Percentiles rank a stretch among this genome's conserved stretches.
Conservation (phyloP, 352 stramenopile species). For the Phytophthora cryptogea region DNA sequence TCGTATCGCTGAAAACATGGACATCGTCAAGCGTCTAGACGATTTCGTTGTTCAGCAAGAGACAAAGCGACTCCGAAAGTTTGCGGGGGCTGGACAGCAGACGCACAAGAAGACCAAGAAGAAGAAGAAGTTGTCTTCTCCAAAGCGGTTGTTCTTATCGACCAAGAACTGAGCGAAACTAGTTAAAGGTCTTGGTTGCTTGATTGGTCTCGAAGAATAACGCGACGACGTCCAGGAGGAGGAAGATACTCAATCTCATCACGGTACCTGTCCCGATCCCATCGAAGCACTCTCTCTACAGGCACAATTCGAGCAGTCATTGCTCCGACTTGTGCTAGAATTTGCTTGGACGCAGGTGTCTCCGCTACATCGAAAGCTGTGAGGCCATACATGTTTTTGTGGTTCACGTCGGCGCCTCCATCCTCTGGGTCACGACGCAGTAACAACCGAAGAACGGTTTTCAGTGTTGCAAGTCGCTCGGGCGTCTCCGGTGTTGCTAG, state of each 20-base stretch:
- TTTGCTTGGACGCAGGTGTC: slow-evolving; percentile 41
- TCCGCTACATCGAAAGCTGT: slow-evolving; percentile 63
- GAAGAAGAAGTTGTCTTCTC: slow-evolving; percentile 30
- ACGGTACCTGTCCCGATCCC: slow-evolving; percentile 53
- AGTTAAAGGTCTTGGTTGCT: slow-evolving; percentile 13
- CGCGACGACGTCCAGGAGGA: slow-evolving; percentile 33
- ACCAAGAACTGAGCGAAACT: slow-evolving; percentile 36
- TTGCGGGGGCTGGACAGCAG: slow-evolving; percentile 19
- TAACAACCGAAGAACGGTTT: slow-evolving; percentile 33
- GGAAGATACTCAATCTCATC: slow-evolving; percentile 51
- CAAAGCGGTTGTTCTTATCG: slow-evolving; percentile 61
- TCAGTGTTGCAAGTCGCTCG: slow-evolving; percentile 20
- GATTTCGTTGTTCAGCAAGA: slow-evolving; percentile 44
- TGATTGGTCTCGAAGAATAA: slow-evolving; percentile 32
- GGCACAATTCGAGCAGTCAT: slow-evolving; percentile 46
- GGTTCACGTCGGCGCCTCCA: slow-evolving; percentile 56
- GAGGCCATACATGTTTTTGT: slow-evolving; percentile 74
- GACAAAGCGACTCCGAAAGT: slow-evolving; percentile 31
- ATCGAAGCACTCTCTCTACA: slow-evolving; percentile 53
- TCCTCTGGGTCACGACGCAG: slow-evolving; percentile 29
- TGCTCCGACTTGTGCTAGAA: slow-evolving; percentile 50
- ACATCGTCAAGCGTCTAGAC: slow-evolving; percentile 65
- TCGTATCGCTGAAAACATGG: slow-evolving; percentile 66
- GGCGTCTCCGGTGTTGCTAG: slow-evolving; percentile 28
- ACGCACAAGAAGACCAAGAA: slow-evolving; percentile 38